Percentiles rank a stretch among this genome's conserved stretches.
Conservation (phyloP, 352 stramenopile species). For the Achlya hypogyna region DNA sequence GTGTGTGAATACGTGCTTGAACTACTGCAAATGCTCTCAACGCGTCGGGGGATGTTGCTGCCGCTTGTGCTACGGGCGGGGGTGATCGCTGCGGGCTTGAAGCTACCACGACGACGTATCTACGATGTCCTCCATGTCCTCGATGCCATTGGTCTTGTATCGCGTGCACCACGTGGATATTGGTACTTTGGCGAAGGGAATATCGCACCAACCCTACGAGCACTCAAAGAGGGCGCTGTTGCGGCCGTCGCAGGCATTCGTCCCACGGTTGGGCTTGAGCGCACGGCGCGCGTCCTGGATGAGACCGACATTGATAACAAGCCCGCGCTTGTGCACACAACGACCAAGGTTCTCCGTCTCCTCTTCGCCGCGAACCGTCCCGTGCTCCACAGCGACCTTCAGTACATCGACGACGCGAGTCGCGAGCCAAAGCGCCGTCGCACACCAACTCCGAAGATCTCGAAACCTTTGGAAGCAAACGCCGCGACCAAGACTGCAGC, state of each 20-base stretch:
- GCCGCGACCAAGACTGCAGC: not conserved
- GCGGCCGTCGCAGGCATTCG: not conserved
- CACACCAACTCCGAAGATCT: too few relatives aligned
- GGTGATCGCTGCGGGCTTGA: not conserved
- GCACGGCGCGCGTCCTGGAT: not conserved
- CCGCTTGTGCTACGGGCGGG: not conserved
- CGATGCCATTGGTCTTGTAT: not conserved
- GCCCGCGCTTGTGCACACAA: not conserved
- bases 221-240: not conserved
- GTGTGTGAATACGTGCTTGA: not conserved
- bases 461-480: too few relatives aligned
- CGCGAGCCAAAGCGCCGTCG: too few relatives aligned
- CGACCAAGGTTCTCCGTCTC: not conserved
- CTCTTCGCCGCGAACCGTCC: not conserved
- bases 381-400: not conserved
- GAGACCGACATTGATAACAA: not conserved
- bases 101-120: conserved; percentile 1
- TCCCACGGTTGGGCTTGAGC: not conserved
- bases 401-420: not conserved
- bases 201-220: not conserved
- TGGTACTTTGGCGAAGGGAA: not conserved
- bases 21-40: not conserved
- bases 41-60: not conserved
- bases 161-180: not conserved
- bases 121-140: conserved; percentile 17